A percentile compares a stretch with the other conserved stretches of the same genome.
These are phyloP conservation scores for Candida sphagnicola DNA, from an alignment of 805 yeast species.

Conservation along the genomic window DNA sequence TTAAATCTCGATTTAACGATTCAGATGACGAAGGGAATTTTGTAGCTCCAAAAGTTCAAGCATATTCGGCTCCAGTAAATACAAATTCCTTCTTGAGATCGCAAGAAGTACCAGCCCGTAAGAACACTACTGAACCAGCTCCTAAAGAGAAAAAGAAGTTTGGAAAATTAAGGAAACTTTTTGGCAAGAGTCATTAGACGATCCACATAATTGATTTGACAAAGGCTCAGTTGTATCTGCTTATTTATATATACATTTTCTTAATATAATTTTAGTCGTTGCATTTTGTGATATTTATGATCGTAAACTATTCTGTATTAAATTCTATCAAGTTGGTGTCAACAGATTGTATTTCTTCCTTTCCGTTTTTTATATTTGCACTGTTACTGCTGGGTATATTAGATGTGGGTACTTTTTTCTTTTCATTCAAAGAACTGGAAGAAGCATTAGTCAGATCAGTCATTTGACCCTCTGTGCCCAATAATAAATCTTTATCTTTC, in stretches of 20 bases:
- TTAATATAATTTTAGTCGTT: neutral
- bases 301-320: neutral
- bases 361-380: neutral
- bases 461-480: constrained; percentile 48
- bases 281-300: too few relatives aligned
- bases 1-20: constrained; percentile 57
- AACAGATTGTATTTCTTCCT: neutral
- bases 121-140: neutral
- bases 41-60: neutral
- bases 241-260: neutral
- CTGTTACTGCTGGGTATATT: neutral
- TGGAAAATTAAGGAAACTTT: constrained; percentile 35
- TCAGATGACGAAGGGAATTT: constrained; percentile 52
- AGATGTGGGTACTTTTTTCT: neutral
- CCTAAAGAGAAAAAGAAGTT: constrained; percentile 34
- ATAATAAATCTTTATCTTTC: constrained; percentile 43
- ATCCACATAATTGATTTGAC: neutral
- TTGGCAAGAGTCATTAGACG: constrained; percentile 22
- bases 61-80: neutral
- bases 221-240: too few relatives aligned
- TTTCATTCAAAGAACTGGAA: neutral
- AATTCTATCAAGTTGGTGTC: neutral
- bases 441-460: constrained; percentile 6
- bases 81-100: neutral
- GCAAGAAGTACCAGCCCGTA: neutral